Evolutionary conservation across 2,329 filamentous ascomycete genomes (phyloP), one percentile per base, ranked within the genome.

Genomic region (Dactylonectria macrodidyma): DNA sequence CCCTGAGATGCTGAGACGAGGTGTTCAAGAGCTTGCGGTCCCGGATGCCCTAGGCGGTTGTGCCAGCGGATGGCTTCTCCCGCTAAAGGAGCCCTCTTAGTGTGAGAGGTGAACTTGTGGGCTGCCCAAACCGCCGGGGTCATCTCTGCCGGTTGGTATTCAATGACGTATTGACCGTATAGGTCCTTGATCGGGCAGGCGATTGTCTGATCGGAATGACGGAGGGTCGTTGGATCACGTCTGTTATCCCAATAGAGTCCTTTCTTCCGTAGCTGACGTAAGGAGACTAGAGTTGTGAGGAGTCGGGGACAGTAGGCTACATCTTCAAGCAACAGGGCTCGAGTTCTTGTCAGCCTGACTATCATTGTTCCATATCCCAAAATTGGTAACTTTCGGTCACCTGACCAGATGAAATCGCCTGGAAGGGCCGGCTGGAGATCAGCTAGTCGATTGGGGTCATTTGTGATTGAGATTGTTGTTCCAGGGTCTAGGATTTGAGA

Each of bases 51-150:
- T 54, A 54, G 50, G 24, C 50, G 50, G 50, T 34, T 54, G 16
- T 54, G 50, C 50, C 16, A 54, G 14, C n/a, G n/a, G 50, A 54
- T 54, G 30, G 50, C 50, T 54, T 54, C 50, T 36, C 50, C 50
- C 14, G 50, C 33, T 19, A 34, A 54, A n/a, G 16, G 50, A 26
- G 50, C 50, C 50, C 50, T 54, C 33, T 36, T 34, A 16, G 50
- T 54, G n/a, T 34, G 33, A n/a, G 26, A 34, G n/a, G 12, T 54
- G 47, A 54, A 54, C 30, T 22, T 51, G 11, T 51, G 12, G 47
- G 47, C 47, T 51, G 47, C 47, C 24, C 9, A 30, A 30, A 24
- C 47, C 14, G 47, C 47, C 12, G 12, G 36, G 36, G 36, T 38
- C 24, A 51, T 26, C 22, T 24, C 47, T 51, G 47, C 47, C 22